These are phyloP conservation scores for Rubroboletus satanas DNA, from an alignment of 768 basidiomycete species.

Conservation along the genomic window DNA sequence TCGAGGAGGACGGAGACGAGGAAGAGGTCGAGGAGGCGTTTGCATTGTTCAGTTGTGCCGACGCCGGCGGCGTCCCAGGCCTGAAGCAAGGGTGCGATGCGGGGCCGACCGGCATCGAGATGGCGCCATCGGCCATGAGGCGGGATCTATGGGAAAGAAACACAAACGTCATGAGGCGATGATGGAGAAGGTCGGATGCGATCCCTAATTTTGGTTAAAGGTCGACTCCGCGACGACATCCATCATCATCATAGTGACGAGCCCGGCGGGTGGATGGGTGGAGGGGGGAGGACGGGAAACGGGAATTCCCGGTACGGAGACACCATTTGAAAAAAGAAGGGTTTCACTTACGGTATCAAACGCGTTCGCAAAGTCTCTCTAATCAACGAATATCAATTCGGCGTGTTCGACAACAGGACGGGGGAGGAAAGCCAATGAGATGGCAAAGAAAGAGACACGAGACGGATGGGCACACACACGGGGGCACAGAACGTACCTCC, in stretches of 20 bases:
- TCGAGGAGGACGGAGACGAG: slow-evolving; percentile 89
- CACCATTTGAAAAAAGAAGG: neutral
- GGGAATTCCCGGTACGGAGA: neutral
- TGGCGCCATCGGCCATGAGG: slow-evolving; percentile 91
- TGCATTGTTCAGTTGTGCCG: slow-evolving; percentile 56
- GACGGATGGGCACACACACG: neutral
- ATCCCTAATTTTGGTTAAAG: neutral
- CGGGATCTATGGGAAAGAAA: slow-evolving; percentile 53
- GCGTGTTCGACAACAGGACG: slow-evolving; percentile 1
- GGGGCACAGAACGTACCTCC: slow-evolving; percentile 45
- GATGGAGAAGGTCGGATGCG: neutral
- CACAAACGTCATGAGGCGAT: neutral
- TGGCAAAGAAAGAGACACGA: neutral
- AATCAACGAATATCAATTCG: slow-evolving; percentile 1
- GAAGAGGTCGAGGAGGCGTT: slow-evolving; percentile 85
- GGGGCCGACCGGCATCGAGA: slow-evolving; percentile 64
- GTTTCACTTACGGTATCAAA: slow-evolving; percentile 51
- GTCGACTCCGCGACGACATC: neutral
- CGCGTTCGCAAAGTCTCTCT: slow-evolving; percentile 79
- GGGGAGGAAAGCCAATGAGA: neutral
- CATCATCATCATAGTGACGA: neutral
- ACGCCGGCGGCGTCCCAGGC: slow-evolving; percentile 48
- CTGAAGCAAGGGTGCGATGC: slow-evolving; percentile 57
- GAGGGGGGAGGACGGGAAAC: neutral
- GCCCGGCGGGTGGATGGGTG: slow-evolving; percentile 6